A percentile compares a stretch with the other conserved stretches of the same genome.
Conservation (phyloP, 1,284 basidiomycete genomes). For the Fomes fomentarius region DNA sequence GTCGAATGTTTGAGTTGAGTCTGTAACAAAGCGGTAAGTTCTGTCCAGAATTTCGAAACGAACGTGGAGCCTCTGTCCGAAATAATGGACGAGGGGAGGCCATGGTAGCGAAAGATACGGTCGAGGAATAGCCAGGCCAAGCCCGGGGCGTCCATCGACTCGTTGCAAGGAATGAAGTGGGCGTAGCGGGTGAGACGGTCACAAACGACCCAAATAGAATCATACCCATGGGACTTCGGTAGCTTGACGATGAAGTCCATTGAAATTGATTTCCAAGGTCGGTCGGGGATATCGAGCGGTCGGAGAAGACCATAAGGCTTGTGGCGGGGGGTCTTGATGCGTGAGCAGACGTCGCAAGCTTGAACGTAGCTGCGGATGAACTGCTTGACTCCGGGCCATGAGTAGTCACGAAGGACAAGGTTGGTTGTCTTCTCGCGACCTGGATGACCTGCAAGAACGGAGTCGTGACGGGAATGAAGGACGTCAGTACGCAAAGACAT, state of each 20-base stretch:
- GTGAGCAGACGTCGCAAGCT: constrained; percentile 31
- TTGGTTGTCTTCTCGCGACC: neutral
- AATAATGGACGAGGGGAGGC: constrained; percentile 42
- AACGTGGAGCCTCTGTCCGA: constrained; percentile 46
- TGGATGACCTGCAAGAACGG: neutral
- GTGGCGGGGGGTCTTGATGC: constrained; percentile 31
- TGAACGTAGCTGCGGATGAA: neutral
- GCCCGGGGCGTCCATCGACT: constrained; percentile 32
- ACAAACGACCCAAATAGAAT: constrained; percentile 40
- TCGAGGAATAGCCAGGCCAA: constrained; percentile 32
- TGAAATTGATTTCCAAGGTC: constrained; percentile 39
- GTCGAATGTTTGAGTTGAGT: constrained; percentile 19
- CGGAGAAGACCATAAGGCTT: constrained; percentile 28
- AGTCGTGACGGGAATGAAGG: neutral
- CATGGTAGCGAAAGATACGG: constrained; percentile 31
- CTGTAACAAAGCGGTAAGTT: constrained; percentile 35
- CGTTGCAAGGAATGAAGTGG: constrained; percentile 23
- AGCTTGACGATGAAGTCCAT: constrained; percentile 43
- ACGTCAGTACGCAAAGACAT: neutral
- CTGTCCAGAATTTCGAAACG: constrained; percentile 44
- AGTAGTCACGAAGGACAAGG: neutral
- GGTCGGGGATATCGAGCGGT: constrained; percentile 25
- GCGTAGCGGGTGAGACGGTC: constrained; percentile 4
- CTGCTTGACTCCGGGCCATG: neutral
- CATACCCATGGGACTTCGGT: constrained; percentile 34